phyloP scores from a whole-genome alignment of 352 stramenopile genomes.

The Phytophthora nicotianae region DNA sequence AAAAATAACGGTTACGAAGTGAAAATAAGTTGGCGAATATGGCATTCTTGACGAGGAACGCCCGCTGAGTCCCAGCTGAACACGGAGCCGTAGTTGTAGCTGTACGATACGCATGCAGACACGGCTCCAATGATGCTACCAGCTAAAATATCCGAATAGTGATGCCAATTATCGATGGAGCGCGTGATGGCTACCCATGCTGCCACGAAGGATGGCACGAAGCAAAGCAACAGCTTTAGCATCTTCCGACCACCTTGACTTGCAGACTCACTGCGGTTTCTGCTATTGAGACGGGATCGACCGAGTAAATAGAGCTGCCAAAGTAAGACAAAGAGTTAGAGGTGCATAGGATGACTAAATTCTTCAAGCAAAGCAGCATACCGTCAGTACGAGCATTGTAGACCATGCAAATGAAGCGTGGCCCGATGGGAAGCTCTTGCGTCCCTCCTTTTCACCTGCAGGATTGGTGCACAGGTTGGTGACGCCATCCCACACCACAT shows the following conservation, averaged over 20 bases:
- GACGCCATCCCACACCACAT: slow-evolving; percentile 65
- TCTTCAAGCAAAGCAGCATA: background rate
- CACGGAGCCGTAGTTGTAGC: slow-evolving; percentile 69
- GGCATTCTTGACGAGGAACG: slow-evolving; percentile 41
- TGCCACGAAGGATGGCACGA: slow-evolving; percentile 61
- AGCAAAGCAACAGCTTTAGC: slow-evolving; percentile 73
- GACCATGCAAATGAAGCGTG: slow-evolving; percentile 74
- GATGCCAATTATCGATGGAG: slow-evolving; percentile 82
- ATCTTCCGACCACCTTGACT: slow-evolving; percentile 53
- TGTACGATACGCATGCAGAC: slow-evolving; percentile 46
- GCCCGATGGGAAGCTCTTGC: slow-evolving; percentile 73
- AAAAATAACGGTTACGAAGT: slow-evolving; percentile 7
- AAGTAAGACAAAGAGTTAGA: slow-evolving; percentile 11
- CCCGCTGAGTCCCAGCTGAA: slow-evolving; percentile 58
- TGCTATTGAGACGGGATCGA: slow-evolving; percentile 54
- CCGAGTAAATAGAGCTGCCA: slow-evolving; percentile 72
- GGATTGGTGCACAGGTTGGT: slow-evolving; percentile 58
- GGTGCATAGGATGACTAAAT: background rate
- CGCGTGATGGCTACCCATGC: slow-evolving; percentile 74
- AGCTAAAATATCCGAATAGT: slow-evolving; percentile 77
- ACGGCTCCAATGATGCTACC: slow-evolving; percentile 59
- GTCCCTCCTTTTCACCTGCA: slow-evolving; percentile 58
- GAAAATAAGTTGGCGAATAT: slow-evolving; percentile 3
- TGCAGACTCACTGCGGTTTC: slow-evolving; percentile 48
- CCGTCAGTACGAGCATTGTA: slow-evolving; percentile 77